Percentiles rank a stretch among this genome's conserved stretches.
These are phyloP conservation scores for Gaertneriomyces sp. DNA, from an alignment of 192 early-diverging fungal genomes.

Conservation along the genomic window DNA sequence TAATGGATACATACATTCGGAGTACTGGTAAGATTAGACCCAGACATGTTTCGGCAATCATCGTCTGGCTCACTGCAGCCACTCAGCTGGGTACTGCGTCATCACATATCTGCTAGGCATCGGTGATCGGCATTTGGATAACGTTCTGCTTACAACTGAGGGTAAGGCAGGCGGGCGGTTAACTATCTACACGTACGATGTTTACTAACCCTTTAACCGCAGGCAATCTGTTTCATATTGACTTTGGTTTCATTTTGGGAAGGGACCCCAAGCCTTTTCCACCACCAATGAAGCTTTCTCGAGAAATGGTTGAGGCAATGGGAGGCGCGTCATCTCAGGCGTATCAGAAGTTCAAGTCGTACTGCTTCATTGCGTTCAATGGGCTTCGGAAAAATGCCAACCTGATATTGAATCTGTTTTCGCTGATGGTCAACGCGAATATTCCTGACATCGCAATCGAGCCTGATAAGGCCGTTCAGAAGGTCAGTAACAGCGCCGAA, in stretches of 20 bases:
- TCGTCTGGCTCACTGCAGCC: background rate
- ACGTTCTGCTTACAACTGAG: slow-evolving; percentile 81
- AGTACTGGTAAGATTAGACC: slow-evolving; percentile 71
- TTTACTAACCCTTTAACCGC: background rate
- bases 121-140: slow-evolving; percentile 97
- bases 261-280: slow-evolving; percentile 99
- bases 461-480: slow-evolving; percentile 93
- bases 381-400: slow-evolving; percentile 90
- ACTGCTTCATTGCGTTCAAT: slow-evolving; percentile 94
- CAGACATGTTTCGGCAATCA: background rate
- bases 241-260: slow-evolving; percentile 98
- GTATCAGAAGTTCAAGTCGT: slow-evolving; percentile 88
- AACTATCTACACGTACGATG: background rate
- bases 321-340: slow-evolving; percentile 84
- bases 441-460: slow-evolving; percentile 97
- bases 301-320: slow-evolving; percentile 99
- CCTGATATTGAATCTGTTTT: slow-evolving; percentile 95
- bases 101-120: slow-evolving; percentile 97
- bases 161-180: slow-evolving; percentile 45
- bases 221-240: slow-evolving; percentile 94
- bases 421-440: slow-evolving; percentile 96
- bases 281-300: slow-evolving; percentile 99
- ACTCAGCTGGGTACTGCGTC: slow-evolving; percentile 92
- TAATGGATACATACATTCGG: slow-evolving; percentile 94
- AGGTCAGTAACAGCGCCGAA: slow-evolving; percentile 50